Conservation (phyloP, 345 rosid genomes). For the Dipteronia dyeriana region DNA sequence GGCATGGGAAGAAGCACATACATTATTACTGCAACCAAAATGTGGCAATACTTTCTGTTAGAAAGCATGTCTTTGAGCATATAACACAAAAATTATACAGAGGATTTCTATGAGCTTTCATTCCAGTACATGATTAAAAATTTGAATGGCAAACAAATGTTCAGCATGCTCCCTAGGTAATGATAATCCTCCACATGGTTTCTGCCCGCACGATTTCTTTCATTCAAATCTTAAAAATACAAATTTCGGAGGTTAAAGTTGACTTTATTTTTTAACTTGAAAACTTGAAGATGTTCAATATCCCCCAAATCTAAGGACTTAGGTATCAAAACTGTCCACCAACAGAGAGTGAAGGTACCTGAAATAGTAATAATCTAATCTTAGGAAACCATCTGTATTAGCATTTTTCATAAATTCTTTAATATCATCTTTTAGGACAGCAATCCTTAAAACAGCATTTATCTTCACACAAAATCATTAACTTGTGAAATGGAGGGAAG, state of each 20-base stretch:
- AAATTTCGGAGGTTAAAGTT: background rate
- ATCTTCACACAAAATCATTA: background rate
- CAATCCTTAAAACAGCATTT: background rate
- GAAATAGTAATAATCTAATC: background rate
- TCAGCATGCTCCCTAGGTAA: background rate
- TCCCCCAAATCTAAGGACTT: background rate
- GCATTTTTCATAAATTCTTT: background rate
- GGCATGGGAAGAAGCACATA: constrained; percentile 97
- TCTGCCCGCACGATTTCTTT: background rate
- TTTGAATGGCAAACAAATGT: background rate
- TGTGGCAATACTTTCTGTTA: background rate
- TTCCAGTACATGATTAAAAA: background rate
- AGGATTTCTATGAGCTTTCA: background rate
- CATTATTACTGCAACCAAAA: constrained; percentile 68
- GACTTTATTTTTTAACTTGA: background rate
- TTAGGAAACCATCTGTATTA: background rate
- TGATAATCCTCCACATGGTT: background rate
- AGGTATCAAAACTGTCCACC: background rate
- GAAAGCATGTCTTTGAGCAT: background rate
- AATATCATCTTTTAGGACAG: background rate
- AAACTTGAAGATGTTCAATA: background rate
- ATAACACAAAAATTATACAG: background rate
- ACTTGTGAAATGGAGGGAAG: background rate
- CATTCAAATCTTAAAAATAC: background rate
- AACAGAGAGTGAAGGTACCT: background rate